Evolutionary conservation across 345 rosid species (phyloP).

Genomic region (Toxicodendron radicans): DNA sequence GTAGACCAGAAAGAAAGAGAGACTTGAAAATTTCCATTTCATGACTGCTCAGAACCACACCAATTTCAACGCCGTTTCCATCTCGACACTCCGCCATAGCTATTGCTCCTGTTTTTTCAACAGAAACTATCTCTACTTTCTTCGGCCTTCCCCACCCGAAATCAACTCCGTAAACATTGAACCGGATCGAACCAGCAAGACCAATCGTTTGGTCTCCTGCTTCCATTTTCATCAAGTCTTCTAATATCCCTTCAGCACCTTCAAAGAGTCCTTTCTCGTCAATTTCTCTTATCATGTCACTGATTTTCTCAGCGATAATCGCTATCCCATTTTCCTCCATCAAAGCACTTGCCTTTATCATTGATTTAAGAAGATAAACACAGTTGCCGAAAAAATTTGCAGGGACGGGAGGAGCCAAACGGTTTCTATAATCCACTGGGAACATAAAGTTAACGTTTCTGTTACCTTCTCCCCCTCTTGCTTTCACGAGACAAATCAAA

Average conservation of each 20-base stretch:
- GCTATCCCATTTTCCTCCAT: constrained; percentile 11
- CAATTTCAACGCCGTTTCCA: background rate
- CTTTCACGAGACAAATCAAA: constrained; percentile 28
- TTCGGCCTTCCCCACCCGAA: constrained; percentile 29
- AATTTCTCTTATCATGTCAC: constrained; percentile 11
- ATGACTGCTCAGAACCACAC: background rate
- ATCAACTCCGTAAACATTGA: constrained; percentile 6
- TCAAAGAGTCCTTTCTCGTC: constrained; percentile 1
- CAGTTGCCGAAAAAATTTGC: constrained; percentile 49
- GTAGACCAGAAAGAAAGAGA: too few species aligned
- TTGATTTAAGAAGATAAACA: background rate
- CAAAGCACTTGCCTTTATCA: constrained; percentile 14
- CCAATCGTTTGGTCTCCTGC: background rate
- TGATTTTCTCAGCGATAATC: background rate
- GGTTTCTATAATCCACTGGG: constrained; percentile 34
- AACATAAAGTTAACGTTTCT: constrained; percentile 21
- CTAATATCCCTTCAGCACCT: background rate
- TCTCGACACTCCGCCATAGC: background rate
- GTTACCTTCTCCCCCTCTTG: constrained; percentile 22
- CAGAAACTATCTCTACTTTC: constrained; percentile 26
- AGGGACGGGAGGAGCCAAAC: constrained; percentile 41
- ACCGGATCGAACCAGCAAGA: background rate
- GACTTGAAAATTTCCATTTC: too few species aligned
- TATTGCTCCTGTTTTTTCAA: constrained; percentile 15
- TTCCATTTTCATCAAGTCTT: background rate